Evolutionary conservation across 78 protist species (phyloP).

Genomic region (Dictyostelium discoideum): dicty_2.7 NC_007089.4:3048501-3049000

Average conservation of each 20-base stretch:
- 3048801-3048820: constrained; percentile 33
- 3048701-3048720: not conserved
- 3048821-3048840: constrained; percentile 31
- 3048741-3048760: constrained; percentile 27
- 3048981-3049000: constrained; percentile 20
- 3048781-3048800: not conserved
- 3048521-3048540: constrained; percentile 1
- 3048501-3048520: not conserved
- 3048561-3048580: too few relatives aligned
- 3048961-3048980: constrained; percentile 10
- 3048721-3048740: not conserved
- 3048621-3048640: not conserved
- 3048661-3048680: constrained; percentile 17
- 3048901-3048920: constrained; percentile 13
- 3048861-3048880: constrained; percentile 6
- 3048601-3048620: not conserved
- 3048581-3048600: not conserved
- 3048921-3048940: constrained; percentile 5
- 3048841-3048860: constrained; percentile 4
- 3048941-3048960: constrained; percentile 23
- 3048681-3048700: not conserved
- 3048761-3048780: constrained; percentile 4
- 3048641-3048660: not conserved
- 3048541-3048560: not conserved
- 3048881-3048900: constrained; percentile 4